Conservation (phyloP, 371 early-diverging fungal species). For the Mortierella polycephala region DNA sequence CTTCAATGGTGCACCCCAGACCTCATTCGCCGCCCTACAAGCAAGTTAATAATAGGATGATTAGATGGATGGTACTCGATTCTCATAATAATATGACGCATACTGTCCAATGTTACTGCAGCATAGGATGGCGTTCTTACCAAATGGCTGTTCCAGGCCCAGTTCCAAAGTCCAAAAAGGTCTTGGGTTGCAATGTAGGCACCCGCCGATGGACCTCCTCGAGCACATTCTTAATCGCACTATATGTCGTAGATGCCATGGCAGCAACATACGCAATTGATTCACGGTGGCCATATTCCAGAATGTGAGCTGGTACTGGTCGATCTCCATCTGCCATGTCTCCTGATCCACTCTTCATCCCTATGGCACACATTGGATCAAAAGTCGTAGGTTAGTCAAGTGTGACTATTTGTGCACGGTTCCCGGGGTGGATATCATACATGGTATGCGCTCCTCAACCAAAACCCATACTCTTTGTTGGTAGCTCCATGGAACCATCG, state of each 20-base stretch:
- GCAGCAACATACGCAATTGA: constrained; percentile 81
- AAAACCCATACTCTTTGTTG: constrained; percentile 26
- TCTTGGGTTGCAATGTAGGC: constrained; percentile 70
- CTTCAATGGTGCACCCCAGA: constrained; percentile 54
- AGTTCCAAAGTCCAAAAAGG: constrained; percentile 85
- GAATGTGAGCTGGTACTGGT: constrained; percentile 65
- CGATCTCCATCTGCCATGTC: constrained; percentile 20
- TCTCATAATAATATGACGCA: too few relatives aligned
- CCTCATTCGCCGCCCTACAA: constrained; percentile 77
- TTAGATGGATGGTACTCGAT: too few relatives aligned
- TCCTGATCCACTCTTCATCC: constrained; percentile 47
- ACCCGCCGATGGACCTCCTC: constrained; percentile 68
- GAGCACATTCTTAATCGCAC: constrained; percentile 75
- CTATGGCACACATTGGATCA: constrained; percentile 17
- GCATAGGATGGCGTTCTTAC: constrained; percentile 49
- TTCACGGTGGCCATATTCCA: constrained; percentile 82
- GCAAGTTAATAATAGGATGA: not conserved
- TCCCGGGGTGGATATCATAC: too few relatives aligned
- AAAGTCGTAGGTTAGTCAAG: too few relatives aligned
- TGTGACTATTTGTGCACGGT: too few relatives aligned
- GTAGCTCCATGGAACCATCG: constrained; percentile 31
- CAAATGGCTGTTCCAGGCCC: constrained; percentile 91
- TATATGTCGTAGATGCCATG: constrained; percentile 75
- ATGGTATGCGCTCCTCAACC: too few relatives aligned
- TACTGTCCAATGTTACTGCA: too few relatives aligned